Percentiles rank a stretch among this genome's conserved stretches.
These are phyloP conservation scores for Posidonia australis DNA, from an alignment of 106 monocot species.

Conservation along the genomic window DNA sequence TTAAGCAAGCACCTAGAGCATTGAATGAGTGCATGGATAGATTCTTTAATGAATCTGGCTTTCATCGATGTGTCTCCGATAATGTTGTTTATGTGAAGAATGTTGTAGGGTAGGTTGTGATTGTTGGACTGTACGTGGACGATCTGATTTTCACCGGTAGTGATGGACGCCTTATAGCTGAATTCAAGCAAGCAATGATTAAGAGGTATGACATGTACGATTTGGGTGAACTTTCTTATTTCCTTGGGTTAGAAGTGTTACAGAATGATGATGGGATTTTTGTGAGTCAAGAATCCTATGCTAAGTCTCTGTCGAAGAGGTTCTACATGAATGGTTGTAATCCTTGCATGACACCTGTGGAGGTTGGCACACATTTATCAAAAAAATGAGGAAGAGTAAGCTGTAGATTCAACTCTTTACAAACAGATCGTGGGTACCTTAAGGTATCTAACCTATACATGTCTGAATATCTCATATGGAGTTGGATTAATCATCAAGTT, in stretches of 20 bases:
- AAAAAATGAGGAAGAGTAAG: neutral
- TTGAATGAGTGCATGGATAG: neutral
- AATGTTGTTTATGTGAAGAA: neutral
- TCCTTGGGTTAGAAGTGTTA: constrained; percentile 5
- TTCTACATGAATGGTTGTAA: constrained; percentile 4
- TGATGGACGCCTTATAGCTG: no score
- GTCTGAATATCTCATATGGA: constrained; percentile 1
- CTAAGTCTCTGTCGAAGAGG: neutral
- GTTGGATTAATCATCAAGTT: constrained; percentile 3
- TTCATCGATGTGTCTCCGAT: neutral
- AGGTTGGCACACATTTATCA: neutral
- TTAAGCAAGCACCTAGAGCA: neutral
- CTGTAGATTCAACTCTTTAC: constrained; percentile 3
- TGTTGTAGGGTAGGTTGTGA: neutral
- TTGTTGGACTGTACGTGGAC: constrained; percentile 12
- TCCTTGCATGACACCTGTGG: neutral
- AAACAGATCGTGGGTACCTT: neutral
- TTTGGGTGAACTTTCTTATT: neutral
- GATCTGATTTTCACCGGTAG: neutral
- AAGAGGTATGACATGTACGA: constrained; percentile 5
- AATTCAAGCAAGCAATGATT: constrained; percentile 5
- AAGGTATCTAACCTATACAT: constrained; percentile 1
- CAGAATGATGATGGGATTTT: neutral
- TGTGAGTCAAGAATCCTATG: neutral
- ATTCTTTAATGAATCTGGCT: neutral